Conservation (phyloP, 768 basidiomycete species). For the Pleurotus eryngii region DNA sequence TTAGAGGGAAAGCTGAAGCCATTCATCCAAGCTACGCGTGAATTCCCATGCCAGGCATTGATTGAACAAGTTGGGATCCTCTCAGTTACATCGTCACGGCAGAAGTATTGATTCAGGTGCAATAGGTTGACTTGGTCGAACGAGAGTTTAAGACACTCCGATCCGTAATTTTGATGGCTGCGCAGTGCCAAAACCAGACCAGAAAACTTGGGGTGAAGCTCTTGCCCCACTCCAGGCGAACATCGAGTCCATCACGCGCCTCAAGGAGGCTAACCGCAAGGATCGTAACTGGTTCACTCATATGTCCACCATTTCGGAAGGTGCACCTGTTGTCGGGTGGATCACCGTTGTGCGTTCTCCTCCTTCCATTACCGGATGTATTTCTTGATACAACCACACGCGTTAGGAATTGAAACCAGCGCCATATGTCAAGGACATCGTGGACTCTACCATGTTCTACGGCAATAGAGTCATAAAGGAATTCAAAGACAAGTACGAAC, state of each 20-base stretch:
- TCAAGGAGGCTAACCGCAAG: slow-evolving; percentile 78
- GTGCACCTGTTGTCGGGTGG: slow-evolving; percentile 83
- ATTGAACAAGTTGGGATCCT: slow-evolving; percentile 67
- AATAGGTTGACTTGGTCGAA: slow-evolving; percentile 66
- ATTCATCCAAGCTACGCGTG: slow-evolving; percentile 68
- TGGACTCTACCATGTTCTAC: slow-evolving; percentile 85
- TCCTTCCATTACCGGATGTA: slow-evolving; percentile 5
- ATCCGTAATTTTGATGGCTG: slow-evolving; percentile 62
- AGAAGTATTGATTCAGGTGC: too few relatives aligned
- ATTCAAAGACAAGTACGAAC: slow-evolving; percentile 82
- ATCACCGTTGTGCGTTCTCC: slow-evolving; percentile 62
- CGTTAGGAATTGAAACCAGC: slow-evolving; percentile 71
- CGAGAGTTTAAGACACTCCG: slow-evolving; percentile 66
- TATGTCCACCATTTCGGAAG: slow-evolving; percentile 79
- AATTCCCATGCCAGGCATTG: slow-evolving; percentile 66
- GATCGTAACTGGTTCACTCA: slow-evolving; percentile 83
- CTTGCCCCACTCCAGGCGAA: slow-evolving; percentile 67
- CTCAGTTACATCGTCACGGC: too few relatives aligned
- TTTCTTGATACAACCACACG: not conserved
- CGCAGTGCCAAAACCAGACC: slow-evolving; percentile 76
- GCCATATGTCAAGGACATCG: slow-evolving; percentile 75
- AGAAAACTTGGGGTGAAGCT: slow-evolving; percentile 51
- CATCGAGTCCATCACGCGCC: slow-evolving; percentile 72
- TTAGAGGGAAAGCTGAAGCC: slow-evolving; percentile 72
- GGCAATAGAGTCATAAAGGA: slow-evolving; percentile 89